Base-by-base conservation (phyloP, 192 early-diverging fungal species). In the Chytriomyces sp. region DNA sequence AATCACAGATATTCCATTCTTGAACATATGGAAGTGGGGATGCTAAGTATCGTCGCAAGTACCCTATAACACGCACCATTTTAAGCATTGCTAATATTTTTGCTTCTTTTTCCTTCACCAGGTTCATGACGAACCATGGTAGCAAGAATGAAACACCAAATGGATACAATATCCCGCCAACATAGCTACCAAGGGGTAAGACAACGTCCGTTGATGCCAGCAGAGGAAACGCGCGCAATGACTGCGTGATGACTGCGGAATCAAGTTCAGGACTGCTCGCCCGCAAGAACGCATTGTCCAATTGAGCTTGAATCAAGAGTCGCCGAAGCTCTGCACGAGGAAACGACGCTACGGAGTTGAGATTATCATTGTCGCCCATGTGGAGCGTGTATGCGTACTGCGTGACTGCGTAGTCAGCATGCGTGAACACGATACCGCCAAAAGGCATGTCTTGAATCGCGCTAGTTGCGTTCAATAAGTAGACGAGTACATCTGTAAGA, bases 71-170 rank as follows among this genome's bases (percentile, higher is more conserved):
- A 81, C 19, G 89, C 68, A 59, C 89, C 86, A 31, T 87, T 67
- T 8, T 85, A 17, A 2, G 22, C 1, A 0, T 3, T 49, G 44
- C 44, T 49, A 22, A 25, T 31, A 65, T 41, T 41, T 65, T 52
- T 28, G 63, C 85, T 56, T 92, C 90, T 79, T 92, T 92, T 74
- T 92, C 90, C 64, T 84, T 78, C 53, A 91, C 89, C 32, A 92
- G 67, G 25, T 72, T 86, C 37, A 92, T 85, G 0, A 86, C 85
- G 74, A 92, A 92, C 31, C 90, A 89, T 19, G 88, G 90, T 3
- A 92, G 62, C 73, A 92, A 59, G 76, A 92, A 92, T 2, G 81
- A 83, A 5, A 92, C 79, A 3, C 88, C 91, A 61, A 91, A 92
- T 10, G 91, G 91, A 74, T 85, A 92, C 54, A 92, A 53, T 32